Conservation (phyloP, 208 protist genomes). For the Trypanosoma congolense region DNA sequence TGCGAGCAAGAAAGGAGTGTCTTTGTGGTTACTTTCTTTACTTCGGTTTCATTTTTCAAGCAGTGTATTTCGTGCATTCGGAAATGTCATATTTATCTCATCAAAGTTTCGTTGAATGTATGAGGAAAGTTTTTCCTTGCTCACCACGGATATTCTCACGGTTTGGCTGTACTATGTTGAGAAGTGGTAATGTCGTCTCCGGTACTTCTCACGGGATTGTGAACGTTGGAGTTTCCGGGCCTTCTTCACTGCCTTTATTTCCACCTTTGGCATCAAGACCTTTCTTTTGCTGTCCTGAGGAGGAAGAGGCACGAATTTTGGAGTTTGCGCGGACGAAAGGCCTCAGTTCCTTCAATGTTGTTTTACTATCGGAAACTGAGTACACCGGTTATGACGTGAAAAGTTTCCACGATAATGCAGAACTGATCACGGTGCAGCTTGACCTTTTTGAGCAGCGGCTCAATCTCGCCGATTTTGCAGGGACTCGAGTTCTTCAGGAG, state of each 20-base stretch:
- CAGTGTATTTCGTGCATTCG: no score
- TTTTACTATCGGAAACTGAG: background rate
- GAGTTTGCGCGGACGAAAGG: background rate
- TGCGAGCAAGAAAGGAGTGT: no score
- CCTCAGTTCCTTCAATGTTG: background rate
- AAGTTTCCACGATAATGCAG: background rate
- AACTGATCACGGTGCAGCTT: conserved; percentile 1
- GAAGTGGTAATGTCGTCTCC: background rate
- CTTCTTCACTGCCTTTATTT: background rate
- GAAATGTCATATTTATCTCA: conserved; percentile 8
- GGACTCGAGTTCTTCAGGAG: conserved; percentile 12
- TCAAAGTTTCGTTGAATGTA: conserved; percentile 7
- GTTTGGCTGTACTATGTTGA: background rate
- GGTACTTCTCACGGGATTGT: background rate
- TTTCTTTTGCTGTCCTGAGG: background rate
- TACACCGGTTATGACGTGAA: background rate
- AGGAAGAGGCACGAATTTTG: background rate
- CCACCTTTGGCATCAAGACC: background rate
- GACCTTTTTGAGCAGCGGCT: conserved; percentile 8
- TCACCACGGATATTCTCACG: conserved; percentile 1
- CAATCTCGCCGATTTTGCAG: conserved; percentile 12
- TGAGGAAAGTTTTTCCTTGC: conserved; percentile 12
- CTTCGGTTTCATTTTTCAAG: no score
- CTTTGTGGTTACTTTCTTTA: no score
- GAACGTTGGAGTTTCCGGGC: background rate